Conservation (phyloP, 352 stramenopile genomes). For the Globisporangium middletonii region DNA sequence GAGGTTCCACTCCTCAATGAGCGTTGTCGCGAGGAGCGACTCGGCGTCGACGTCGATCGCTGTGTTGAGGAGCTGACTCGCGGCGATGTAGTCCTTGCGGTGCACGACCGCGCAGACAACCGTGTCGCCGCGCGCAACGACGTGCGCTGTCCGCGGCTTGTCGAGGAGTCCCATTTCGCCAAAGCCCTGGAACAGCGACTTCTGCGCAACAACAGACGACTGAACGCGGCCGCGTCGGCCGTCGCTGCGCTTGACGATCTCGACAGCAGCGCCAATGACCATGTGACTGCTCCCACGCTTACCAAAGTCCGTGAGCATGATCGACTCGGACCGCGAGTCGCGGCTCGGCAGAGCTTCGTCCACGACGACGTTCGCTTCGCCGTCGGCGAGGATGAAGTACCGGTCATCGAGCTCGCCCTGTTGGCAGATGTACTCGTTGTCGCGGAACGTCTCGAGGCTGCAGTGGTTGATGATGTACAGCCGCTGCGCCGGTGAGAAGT, state of each 20-base stretch:
- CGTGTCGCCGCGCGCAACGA: slow-evolving; percentile 27
- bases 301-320: neutral
- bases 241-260: slow-evolving; percentile 3
- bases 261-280: neutral
- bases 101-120: slow-evolving; percentile 45
- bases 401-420: slow-evolving; percentile 52
- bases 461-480: slow-evolving; percentile 49
- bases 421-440: slow-evolving; percentile 41
- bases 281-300: too few relatives aligned
- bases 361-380: slow-evolving; percentile 48
- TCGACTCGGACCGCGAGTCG: slow-evolving; percentile 1
- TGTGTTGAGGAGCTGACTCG: slow-evolving; percentile 23
- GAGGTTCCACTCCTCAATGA: slow-evolving; percentile 70
- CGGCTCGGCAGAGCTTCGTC: slow-evolving; percentile 21
- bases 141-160: slow-evolving; percentile 42
- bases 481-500: slow-evolving; percentile 29
- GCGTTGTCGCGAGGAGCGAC: slow-evolving; percentile 45
- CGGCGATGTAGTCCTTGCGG: slow-evolving; percentile 38
- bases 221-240: slow-evolving; percentile 7
- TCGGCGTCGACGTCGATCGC: slow-evolving; percentile 48
- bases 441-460: slow-evolving; percentile 31
- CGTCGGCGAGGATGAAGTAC: slow-evolving; percentile 67
- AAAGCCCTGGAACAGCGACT: slow-evolving; percentile 64
- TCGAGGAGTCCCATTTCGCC: slow-evolving; percentile 75
- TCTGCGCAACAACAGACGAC: slow-evolving; percentile 40